Base-by-base conservation (phyloP, 805 yeast species). In the Sugiyamaella floridensis region DNA sequence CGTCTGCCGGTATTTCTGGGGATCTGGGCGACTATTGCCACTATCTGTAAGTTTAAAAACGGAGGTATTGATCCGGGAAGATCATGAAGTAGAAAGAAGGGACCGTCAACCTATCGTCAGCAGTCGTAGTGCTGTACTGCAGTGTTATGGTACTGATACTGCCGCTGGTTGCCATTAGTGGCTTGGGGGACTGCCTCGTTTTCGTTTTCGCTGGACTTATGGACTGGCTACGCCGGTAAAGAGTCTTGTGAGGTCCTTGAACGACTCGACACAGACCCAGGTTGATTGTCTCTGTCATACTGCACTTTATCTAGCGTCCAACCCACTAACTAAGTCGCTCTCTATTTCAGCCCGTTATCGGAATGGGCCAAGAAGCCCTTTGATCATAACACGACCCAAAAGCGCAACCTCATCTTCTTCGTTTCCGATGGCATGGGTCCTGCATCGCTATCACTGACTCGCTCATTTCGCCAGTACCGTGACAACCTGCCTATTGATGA, bases 371-470 rank as follows among this genome's bases (percentile, higher is more conserved):
- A 37, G 22, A 12, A 42, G 4, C 22, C 43, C 19, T 49, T 49
- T 32, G 40, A 49, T 18, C 15, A 49, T 7, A 48, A 49, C 19
- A 40, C 28, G 12, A 49, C 48, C 37, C 43, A 48, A 22, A 86
- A 86, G 73, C 83, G 80, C 63, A 89, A 89, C 62, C 77, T 89
- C 52, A 85, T 89, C 49, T 87, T 89, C 73, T 82, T 89, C 79
- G 96, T 89, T 32, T 83, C 95, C 2, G 97, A 89, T 67, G 97
- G 97, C n/a, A 88, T 89, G 85, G 96, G 96, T 0, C 96, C 96
- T 2, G 85, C 95, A 0, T 84, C 95, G 1, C 69, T 89, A 53
- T 83, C 93, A 1, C 69, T 89, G 66, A 82, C 96, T 1, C 77
- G 97, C 56, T 80, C 86, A 19, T 89, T 79, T 71, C 77, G 77